Evolutionary conservation across 148 eudicot genomes (phyloP), one percentile per base, ranked within the genome.

Genomic region (Drosera capensis): DNA sequence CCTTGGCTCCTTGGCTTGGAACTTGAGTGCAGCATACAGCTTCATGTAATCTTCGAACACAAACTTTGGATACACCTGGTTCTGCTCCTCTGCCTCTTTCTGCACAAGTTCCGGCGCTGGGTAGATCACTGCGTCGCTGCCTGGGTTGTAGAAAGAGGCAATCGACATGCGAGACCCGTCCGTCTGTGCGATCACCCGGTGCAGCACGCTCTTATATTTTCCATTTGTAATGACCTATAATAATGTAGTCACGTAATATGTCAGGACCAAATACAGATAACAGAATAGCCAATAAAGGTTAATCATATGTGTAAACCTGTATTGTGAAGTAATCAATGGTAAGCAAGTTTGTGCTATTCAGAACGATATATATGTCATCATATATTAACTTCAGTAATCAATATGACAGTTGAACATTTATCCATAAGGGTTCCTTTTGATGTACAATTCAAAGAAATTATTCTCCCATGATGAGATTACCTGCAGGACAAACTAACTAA

Each of bases 61-160:
- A n/a, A 73, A 73, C 24, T 61, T 73, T 0, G 79, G 79, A 59
- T 73, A 73, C 2, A 46, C 49, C 43, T 58, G 55, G 24, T 59
- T 59, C 26, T 57, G 57, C 46, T 57, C 53, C 1, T 54, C 52
- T 20, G 40, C 54, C 48, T 58, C 66, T 23, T 62, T 51, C 43
- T 60, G 62, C 22, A 65, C 49, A 60, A 68, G 47, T 23, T 47
- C 59, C 20, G 68, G 50, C 43, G 79, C 74, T 17, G 79, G 74
- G 45, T 62, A 65, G 49, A 73, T 73, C 40, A 73, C 79, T 1
- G 79, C 79, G 14, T 73, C 79, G 14, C 44, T 62, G 1, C 74
- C 79, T 2, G 79, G 79, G 35, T 73, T 73, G 63, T 73, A 73
- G 57, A 73, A 73, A 7, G 79, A 68, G 23, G 79, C 79, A 15